These are phyloP conservation scores for Pseudogymnoascus sp. DNA, from an alignment of 2,329 filamentous ascomycete genomes.

Conservation along the genomic window DNA sequence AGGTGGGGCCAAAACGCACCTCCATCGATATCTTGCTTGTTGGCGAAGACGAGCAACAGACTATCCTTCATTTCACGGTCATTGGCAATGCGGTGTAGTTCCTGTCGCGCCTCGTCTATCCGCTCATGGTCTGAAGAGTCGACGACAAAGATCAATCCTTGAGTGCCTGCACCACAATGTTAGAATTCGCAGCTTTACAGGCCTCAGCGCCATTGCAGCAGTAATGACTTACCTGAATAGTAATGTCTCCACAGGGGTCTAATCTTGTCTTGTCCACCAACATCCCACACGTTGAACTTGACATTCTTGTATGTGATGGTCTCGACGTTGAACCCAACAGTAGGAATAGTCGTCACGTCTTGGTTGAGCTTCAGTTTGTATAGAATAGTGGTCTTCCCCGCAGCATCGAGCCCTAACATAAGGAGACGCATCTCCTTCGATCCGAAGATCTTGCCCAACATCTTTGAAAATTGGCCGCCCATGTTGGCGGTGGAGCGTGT, in stretches of 20 bases:
- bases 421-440: conserved; percentile 98
- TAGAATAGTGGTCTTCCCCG: conserved; percentile 97
- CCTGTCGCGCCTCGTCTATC: conserved; percentile 86
- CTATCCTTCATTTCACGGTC: conserved; percentile 97
- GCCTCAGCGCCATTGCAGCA: conserved; percentile 23
- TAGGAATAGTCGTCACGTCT: conserved; percentile 96
- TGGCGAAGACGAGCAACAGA: conserved; percentile 88
- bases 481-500: conserved; percentile 44
- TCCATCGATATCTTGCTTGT: conserved; percentile 92
- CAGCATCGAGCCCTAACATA: conserved; percentile 96
- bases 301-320: conserved; percentile 99
- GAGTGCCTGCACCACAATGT: conserved; percentile 56
- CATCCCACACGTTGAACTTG: conserved; percentile 99
- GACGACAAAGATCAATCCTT: conserved; percentile 97
- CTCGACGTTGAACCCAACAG: conserved; percentile 98
- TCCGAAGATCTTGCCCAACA: conserved; percentile 98
- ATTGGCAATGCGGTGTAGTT: conserved; percentile 94
- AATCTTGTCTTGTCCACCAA: conserved; percentile 98
- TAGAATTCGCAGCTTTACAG: not conserved
- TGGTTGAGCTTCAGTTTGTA: conserved; percentile 99
- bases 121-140: conserved; percentile 87
- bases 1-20: conserved; percentile 40
- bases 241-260: conserved; percentile 96
- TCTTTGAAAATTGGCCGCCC: conserved; percentile 89
- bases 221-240: conserved; percentile 59